Evolutionary conservation across 352 stramenopile genomes (phyloP), one percentile per base, ranked within the genome.

Genomic region (Pythium inflatum): DNA sequence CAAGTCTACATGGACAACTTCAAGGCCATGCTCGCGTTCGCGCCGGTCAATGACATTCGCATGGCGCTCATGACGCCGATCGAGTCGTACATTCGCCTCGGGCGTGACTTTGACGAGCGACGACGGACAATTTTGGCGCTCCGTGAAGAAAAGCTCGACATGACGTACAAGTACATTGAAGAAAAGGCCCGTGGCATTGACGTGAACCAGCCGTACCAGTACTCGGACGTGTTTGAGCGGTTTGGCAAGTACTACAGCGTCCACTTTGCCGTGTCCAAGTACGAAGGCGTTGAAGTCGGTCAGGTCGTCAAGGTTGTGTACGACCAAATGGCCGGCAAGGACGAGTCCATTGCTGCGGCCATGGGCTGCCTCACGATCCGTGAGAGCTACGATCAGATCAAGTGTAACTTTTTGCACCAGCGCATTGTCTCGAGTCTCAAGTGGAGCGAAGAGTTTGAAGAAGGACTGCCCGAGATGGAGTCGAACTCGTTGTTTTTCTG

Each of bases 171-270:
- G 59, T 93, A 88, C 64, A 91, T 93, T 68, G 85, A 91, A 66
- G 75, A 89, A 34, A 90, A 93, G 58, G 61, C 83, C 6, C 73
- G 78, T 25, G 81, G 81, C 1, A 73, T 93, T 34, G 77, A 90
- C 46, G 9, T 78, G 14, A 72, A 83, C 34, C 72, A 90, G 69
- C 83, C 82, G 33, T 90, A 91, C 76, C 78, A 86, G 62, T 90
- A 87, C 69, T 84, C 81, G 30, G 85, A 93, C 68, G 85, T 83
- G 75, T 93, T 93, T 68, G 85, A 93, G 67, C 85, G 87, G 57
- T 93, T 91, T 38, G 85, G 85, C 64, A 93, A 93, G 68, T 82
- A 83, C 65, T 93, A 93, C 71, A 91, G 74, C 53, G 81, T 91
- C 13, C 81, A 91, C 66, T 91, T 93, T 54, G 75, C 79, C 33